phyloP scores from a whole-genome alignment of 1,284 basidiomycete genomes.

The Irpex sp. region DNA sequence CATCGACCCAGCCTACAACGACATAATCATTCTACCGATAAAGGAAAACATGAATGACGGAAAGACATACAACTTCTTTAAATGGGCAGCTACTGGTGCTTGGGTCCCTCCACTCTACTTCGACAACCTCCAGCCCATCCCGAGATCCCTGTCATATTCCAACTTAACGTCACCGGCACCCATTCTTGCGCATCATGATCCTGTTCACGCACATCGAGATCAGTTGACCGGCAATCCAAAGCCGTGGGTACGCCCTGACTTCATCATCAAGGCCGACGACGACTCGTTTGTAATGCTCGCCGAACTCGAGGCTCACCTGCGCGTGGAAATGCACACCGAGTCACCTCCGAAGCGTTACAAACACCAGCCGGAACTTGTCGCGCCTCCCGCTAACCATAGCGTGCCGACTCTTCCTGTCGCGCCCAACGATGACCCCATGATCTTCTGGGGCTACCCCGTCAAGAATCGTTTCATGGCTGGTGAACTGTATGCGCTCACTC shows the following conservation, averaged over 20 bases:
- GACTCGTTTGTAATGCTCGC: constrained; percentile 93
- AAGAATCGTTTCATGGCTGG: constrained; percentile 96
- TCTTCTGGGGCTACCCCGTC: constrained; percentile 96
- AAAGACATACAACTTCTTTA: constrained; percentile 83
- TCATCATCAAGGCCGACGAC: constrained; percentile 90
- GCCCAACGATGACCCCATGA: constrained; percentile 56
- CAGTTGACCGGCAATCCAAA: constrained; percentile 36
- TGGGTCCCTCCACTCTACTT: constrained; percentile 83
- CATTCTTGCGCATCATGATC: constrained; percentile 63
- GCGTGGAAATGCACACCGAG: constrained; percentile 60
- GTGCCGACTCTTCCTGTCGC: constrained; percentile 6
- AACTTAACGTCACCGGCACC: constrained; percentile 51
- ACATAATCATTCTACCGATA: constrained; percentile 83
- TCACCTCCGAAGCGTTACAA: constrained; percentile 16
- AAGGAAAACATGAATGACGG: constrained; percentile 91
- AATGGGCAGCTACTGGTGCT: constrained; percentile 88
- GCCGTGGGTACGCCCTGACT: constrained; percentile 82
- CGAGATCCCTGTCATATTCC: constrained; percentile 56
- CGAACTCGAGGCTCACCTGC: constrained; percentile 83
- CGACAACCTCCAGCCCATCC: constrained; percentile 21
- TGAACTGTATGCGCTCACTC: constrained; percentile 90
- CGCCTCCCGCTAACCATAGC: constrained; percentile 6
- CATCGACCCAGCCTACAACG: constrained; percentile 74
- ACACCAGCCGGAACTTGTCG: neutral
- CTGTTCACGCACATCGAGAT: constrained; percentile 52